Percentiles rank a stretch among this genome's conserved stretches.
These are phyloP conservation scores for Podosphaera xanthii DNA, from an alignment of 2,329 filamentous ascomycete genomes.

Conservation along the genomic window DNA sequence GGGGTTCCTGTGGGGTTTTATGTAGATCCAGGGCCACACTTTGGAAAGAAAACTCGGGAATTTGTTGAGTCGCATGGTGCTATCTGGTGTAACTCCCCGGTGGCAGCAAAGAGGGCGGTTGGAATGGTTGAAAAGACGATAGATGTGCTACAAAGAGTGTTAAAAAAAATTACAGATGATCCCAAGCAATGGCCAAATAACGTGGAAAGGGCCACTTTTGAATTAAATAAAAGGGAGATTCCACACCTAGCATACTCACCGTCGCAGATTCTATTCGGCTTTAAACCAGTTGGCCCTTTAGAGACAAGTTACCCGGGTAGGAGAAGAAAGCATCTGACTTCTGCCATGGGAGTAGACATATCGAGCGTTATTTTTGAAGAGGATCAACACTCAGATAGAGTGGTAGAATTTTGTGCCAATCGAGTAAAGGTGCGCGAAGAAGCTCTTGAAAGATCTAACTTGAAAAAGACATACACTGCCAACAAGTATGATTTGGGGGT, in stretches of 20 bases:
- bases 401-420: neutral
- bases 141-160: neutral
- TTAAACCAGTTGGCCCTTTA: neutral
- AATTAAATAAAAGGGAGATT: neutral
- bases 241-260: neutral
- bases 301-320: neutral
- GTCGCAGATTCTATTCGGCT: neutral
- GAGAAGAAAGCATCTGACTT: neutral
- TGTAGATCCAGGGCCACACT: neutral
- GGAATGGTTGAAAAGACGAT: neutral
- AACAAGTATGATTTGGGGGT: neutral
- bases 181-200: neutral
- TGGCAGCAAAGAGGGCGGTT: neutral
- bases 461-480: neutral
- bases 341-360: neutral
- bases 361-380: neutral
- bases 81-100: neutral
- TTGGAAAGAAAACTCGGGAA: neutral
- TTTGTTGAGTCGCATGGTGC: neutral
- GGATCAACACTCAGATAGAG: neutral
- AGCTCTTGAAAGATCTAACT: neutral
- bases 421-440: neutral
- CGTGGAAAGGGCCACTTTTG: neutral
- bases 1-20: neutral
- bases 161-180: neutral